Evolutionary conservation across 2,329 filamentous ascomycete genomes (phyloP).

Genomic region (Stemphylium lycopersici): DNA sequence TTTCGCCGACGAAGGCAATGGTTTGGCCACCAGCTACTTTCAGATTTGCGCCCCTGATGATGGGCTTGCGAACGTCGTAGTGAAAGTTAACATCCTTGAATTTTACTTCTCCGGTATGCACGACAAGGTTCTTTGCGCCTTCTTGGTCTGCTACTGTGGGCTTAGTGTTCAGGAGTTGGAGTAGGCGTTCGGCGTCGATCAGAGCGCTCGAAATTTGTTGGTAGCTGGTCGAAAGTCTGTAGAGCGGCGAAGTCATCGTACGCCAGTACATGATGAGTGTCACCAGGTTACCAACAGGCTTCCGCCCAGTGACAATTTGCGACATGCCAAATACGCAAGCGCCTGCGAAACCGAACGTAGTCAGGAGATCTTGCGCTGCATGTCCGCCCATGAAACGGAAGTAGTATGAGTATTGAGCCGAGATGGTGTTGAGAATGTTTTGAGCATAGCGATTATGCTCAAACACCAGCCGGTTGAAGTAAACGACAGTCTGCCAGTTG

Average conservation of each 20-base stretch:
- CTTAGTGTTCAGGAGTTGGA: slow-evolving; percentile 64
- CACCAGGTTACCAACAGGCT: slow-evolving; percentile 66
- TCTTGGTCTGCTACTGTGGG: slow-evolving; percentile 59
- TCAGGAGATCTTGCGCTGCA: slow-evolving; percentile 55
- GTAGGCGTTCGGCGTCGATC: slow-evolving; percentile 69
- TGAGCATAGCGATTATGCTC: slow-evolving; percentile 59
- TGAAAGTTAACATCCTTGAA: slow-evolving; percentile 63
- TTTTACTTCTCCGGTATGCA: slow-evolving; percentile 57
- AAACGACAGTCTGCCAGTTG: slow-evolving; percentile 65
- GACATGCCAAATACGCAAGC: slow-evolving; percentile 60
- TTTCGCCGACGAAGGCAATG: slow-evolving; percentile 66
- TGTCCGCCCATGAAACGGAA: slow-evolving; percentile 40
- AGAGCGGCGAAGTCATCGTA: slow-evolving; percentile 55
- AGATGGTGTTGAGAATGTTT: slow-evolving; percentile 48
- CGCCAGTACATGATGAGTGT: slow-evolving; percentile 71
- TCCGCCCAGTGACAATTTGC: slow-evolving; percentile 57
- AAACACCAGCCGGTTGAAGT: slow-evolving; percentile 64
- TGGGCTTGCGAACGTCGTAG: slow-evolving; percentile 61
- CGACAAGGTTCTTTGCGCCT: slow-evolving; percentile 48
- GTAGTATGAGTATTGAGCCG: slow-evolving; percentile 41
- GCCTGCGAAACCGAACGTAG: slow-evolving; percentile 57
- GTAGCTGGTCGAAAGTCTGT: slow-evolving; percentile 58
- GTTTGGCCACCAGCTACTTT: slow-evolving; percentile 60
- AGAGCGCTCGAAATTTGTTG: slow-evolving; percentile 59
- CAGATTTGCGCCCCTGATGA: slow-evolving; percentile 58